These are phyloP conservation scores for Coemansia sp. DNA, from an alignment of 192 early-diverging fungal genomes.

Conservation along the genomic window DNA sequence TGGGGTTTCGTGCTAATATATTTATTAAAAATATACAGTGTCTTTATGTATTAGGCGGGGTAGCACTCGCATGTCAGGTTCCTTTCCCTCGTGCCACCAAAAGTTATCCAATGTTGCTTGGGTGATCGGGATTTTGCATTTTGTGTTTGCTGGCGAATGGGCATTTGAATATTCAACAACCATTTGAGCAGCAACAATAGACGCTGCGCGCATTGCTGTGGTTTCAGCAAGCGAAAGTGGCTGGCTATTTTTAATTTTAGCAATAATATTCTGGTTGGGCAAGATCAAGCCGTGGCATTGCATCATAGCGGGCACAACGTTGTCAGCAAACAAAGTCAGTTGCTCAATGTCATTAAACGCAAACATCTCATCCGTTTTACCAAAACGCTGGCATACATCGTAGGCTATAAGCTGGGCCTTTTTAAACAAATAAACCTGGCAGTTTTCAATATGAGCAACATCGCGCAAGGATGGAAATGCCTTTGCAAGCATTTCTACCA, in stretches of 20 bases:
- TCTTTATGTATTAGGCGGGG: slow-evolving; percentile 60
- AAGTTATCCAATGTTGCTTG: slow-evolving; percentile 62
- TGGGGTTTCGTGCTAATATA: not conserved
- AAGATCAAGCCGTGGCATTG: slow-evolving; percentile 56
- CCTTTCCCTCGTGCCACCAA: slow-evolving; percentile 74
- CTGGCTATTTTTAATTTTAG: slow-evolving; percentile 44
- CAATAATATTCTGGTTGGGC: slow-evolving; percentile 45
- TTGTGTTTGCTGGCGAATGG: slow-evolving; percentile 15
- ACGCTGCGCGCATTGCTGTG: slow-evolving; percentile 66
- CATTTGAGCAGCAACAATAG: slow-evolving; percentile 61
- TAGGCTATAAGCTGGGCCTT: slow-evolving; percentile 72
- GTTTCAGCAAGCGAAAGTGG: slow-evolving; percentile 56
- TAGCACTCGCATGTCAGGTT: slow-evolving; percentile 57
- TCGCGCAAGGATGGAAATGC: slow-evolving; percentile 75
- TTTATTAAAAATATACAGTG: slow-evolving; percentile 65
- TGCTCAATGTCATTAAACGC: slow-evolving; percentile 63
- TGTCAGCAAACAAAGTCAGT: slow-evolving; percentile 73
- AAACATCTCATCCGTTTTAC: slow-evolving; percentile 55
- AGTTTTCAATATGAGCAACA: slow-evolving; percentile 48
- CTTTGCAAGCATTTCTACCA: slow-evolving; percentile 60
- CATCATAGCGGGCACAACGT: slow-evolving; percentile 70
- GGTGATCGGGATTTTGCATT: slow-evolving; percentile 41
- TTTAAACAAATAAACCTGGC: slow-evolving; percentile 69
- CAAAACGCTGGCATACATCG: slow-evolving; percentile 63
- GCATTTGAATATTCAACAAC: slow-evolving; percentile 53